A percentile compares a stretch with the other conserved stretches of the same genome.
These are phyloP conservation scores for Eremothecium coryli DNA, from an alignment of 1,139 yeast species.

Conservation along the genomic window DNA sequence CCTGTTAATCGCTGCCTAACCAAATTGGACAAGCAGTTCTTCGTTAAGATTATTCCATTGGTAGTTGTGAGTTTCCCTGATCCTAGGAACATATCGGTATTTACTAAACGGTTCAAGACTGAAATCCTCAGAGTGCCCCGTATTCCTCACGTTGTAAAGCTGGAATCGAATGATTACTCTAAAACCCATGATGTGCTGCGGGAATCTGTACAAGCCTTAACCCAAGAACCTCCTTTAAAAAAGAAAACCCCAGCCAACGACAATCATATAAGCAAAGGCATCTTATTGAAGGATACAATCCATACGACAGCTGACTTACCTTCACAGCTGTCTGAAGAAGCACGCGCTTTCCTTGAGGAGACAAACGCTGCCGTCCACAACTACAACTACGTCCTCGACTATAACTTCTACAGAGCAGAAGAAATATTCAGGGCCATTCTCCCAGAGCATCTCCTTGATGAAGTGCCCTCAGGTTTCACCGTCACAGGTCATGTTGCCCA, in stretches of 20 bases:
- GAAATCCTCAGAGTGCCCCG: conserved; percentile 58
- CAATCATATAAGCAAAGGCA: conserved; percentile 43
- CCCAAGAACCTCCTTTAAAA: conserved; percentile 10
- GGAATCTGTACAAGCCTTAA: conserved; percentile 2
- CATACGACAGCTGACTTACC: conserved; percentile 34
- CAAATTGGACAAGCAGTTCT: conserved; percentile 54
- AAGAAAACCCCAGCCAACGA: conserved; percentile 18
- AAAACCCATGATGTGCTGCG: too few species aligned
- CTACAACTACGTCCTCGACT: conserved; percentile 51
- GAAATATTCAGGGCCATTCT: conserved; percentile 69
- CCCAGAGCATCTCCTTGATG: conserved; percentile 62
- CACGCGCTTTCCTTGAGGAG: conserved; percentile 40
- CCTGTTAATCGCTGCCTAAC: conserved; percentile 63
- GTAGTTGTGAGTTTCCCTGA: conserved; percentile 64
- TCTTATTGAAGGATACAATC: conserved; percentile 51
- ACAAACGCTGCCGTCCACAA: conserved; percentile 42
- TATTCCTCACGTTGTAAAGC: conserved; percentile 53
- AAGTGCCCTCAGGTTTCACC: conserved; percentile 85
- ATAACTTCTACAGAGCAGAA: conserved; percentile 81
- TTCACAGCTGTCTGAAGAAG: conserved; percentile 35
- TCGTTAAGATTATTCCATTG: conserved; percentile 46
- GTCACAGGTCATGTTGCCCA: conserved; percentile 96
- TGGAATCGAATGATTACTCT: conserved; percentile 31
- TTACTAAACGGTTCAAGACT: conserved; percentile 38
- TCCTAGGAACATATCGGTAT: conserved; percentile 49